Base-by-base conservation (phyloP, 306 rosid species). In the Acacia acuminata region DNA sequence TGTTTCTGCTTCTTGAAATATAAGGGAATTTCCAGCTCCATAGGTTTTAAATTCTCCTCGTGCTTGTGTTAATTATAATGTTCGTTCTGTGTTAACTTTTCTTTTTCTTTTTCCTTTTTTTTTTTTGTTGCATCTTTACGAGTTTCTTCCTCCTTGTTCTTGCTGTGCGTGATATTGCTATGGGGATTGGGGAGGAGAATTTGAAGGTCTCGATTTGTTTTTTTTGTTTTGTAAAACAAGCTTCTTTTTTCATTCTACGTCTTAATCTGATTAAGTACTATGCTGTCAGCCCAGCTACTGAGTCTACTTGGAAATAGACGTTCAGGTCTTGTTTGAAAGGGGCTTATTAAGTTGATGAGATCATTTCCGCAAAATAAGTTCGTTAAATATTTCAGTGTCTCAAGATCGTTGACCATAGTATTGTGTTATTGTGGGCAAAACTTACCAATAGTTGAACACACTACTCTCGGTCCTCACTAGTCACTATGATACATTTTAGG, bases 1-100 rank as follows among this genome's bases (percentile, higher is more conserved):
- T 77, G 19, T 22, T 78, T 63, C 82, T 20, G 36, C 85, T 8
- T 73, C 80, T 72, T 88, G 44, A 60, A 50, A 44, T 25, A 12
- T 64, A 27, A 20, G 42, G 36, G 48, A 44, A 48, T 61, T 16
- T 42, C 12, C 20, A 6, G 40, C 44, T 45, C 34, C 73, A 40
- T 69, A 44, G 47, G 22, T 17, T 45, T 77, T 20, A 15, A 64
- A 32, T 6, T 75, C 50, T 56, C 0, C 8, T 11, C 5, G 47
- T 44, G 25, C 44, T 67, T 14, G 4, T 4, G 19, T 51, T 25
- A 36, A 17, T 19, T 12, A 19, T 44, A 6, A 24, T 70, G 27
- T 69, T 47, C 45, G 19, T 44, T 51, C 8, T 48, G 67, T 47
- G 22, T 51, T 50, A n/a, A 32, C 47, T 20, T 38, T 70, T 44